Evolutionary conservation across 208 protist species (phyloP), one percentile per base, ranked within the genome.

Genomic region (Leishmania braziliensis): DNA sequence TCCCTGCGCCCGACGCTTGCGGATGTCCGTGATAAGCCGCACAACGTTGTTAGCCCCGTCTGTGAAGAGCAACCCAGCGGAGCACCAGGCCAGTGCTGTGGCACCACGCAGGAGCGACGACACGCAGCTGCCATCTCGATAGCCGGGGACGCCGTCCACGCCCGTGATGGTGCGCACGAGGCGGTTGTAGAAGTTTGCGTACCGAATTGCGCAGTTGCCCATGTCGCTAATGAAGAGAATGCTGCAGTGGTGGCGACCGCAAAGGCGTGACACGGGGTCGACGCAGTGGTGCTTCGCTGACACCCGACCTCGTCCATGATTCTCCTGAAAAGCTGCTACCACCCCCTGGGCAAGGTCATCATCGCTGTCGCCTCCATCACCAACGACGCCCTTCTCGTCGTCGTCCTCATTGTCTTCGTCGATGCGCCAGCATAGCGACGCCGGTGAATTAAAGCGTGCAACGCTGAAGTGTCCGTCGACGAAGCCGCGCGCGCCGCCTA

Each of bases 151-250:
- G 39, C 90, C 88, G 54, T 90, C 83, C 54, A 95, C 56, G n/a
- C 93, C 93, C 16, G 84, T 83, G 77, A 96, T 86, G 62, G 93
- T 96, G 75, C 93, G 91, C 23, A 96, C 91, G 66, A 95, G 75
- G 9, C 76, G 86, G 36, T 73, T 94, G 50, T 68, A 51, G 66
- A 96, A 95, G 79, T 96, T 84, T 4, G 89, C 91, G 66, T 92
- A 90, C 29, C 93, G 89, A 65, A 96, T 94, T 0, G 90, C 88
- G 71, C 90, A 90, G 77, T 96, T 96, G 66, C 93, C 91, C 5
- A 72, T 84, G 82, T 96, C 93, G 83, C 91, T 96, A 73, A 96
- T 91, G 86, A 96, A 96, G 65, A 96, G 87, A 46, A 95, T 83
- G 4, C 68, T 56, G 73, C 85, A 91, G 48, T 43, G 16, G 63